Percentiles rank a stretch among this genome's conserved stretches.
These are phyloP conservation scores for Fusarium incarnatum DNA, from an alignment of 2,329 filamentous ascomycete genomes.

Conservation along the genomic window DNA sequence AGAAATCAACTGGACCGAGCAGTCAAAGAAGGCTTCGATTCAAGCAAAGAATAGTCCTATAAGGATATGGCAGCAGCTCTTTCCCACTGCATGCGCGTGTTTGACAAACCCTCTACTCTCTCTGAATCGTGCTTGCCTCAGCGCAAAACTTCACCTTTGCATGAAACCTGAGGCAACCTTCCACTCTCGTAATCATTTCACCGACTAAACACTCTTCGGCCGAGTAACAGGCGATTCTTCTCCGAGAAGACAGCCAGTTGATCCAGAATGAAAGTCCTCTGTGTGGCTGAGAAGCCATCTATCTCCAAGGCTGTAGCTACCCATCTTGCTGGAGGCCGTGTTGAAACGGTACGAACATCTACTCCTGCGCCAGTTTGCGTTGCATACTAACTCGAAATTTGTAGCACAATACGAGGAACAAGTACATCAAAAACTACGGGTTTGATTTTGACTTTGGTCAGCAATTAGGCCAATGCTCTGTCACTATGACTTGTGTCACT, in stretches of 20 bases:
- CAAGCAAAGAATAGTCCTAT: not conserved
- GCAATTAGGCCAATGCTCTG: constrained; percentile 82
- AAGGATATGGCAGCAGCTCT: constrained; percentile 27
- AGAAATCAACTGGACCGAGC: not conserved
- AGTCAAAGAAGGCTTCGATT: not conserved
- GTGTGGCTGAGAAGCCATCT: constrained; percentile 79
- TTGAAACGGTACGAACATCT: constrained; percentile 70
- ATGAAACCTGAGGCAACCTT: constrained; percentile 29
- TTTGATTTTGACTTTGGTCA: constrained; percentile 90
- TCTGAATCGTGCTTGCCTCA: constrained; percentile 29
- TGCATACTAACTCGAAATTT: constrained; percentile 37
- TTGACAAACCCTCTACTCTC: constrained; percentile 9
- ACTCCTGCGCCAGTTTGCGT: not conserved
- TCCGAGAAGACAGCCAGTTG: not conserved
- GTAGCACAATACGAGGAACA: constrained; percentile 75
- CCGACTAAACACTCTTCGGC: not conserved
- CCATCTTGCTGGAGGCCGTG: constrained; percentile 83
- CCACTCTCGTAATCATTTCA: constrained; percentile 13
- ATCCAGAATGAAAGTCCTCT: constrained; percentile 62
- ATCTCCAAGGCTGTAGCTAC: constrained; percentile 94
- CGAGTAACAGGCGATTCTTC: not conserved
- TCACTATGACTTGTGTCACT: constrained; percentile 93
- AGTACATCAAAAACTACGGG: constrained; percentile 92
- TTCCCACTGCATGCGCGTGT: constrained; percentile 14
- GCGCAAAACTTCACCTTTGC: constrained; percentile 9